Evolutionary conservation across 495 filamentous ascomycete genomes (phyloP).

Genomic region (Neurospora sp.): DNA sequence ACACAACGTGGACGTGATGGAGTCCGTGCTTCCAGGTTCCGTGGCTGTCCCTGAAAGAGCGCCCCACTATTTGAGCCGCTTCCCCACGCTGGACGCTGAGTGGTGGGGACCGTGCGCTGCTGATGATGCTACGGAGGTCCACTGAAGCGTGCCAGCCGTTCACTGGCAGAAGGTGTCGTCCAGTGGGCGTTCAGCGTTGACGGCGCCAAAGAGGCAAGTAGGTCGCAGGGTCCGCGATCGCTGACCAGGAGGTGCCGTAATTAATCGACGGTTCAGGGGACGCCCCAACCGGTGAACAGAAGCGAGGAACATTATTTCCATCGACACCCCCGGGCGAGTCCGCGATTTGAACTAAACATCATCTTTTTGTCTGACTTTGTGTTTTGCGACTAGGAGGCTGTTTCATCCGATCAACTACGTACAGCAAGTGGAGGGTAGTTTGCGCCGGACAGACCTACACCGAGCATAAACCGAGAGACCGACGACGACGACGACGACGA

Average conservation of each 20-base stretch:
- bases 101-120: not conserved
- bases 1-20: not conserved
- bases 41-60: not conserved
- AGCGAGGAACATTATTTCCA: not conserved
- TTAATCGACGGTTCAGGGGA: not conserved
- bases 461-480: not conserved
- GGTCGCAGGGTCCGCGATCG: not conserved
- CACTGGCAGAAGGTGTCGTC: not conserved
- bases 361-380: not conserved
- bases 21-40: slow-evolving; percentile 8
- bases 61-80: not conserved
- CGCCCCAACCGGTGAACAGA: not conserved
- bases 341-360: not conserved
- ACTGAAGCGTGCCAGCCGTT: not conserved
- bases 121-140: not conserved
- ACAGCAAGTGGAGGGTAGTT: not conserved
- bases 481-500: not conserved
- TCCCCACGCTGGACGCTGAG: not conserved
- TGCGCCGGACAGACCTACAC: not conserved
- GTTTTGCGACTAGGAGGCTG: not conserved
- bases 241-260: not conserved
- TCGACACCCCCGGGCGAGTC: not conserved
- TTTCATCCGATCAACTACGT: not conserved
- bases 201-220: not conserved
- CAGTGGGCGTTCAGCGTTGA: not conserved